Evolutionary conservation across 768 basidiomycete species (phyloP).

Genomic region (Trametes coccinea): DNA sequence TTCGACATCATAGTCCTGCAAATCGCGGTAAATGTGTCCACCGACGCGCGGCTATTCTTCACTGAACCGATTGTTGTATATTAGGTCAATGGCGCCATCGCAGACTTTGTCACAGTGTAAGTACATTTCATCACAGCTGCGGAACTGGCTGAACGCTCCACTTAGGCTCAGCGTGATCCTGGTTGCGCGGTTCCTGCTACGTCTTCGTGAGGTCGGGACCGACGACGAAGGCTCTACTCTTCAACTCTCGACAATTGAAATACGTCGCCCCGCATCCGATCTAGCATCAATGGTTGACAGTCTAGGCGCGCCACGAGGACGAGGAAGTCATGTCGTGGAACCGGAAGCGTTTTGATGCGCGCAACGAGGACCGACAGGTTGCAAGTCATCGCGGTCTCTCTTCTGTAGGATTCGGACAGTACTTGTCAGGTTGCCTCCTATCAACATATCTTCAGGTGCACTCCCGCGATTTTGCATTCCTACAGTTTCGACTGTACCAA

Average conservation of each 20-base stretch:
- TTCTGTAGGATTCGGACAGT: too few species aligned
- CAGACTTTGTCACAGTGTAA: conserved; percentile 5
- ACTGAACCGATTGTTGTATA: not conserved
- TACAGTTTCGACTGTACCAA: too few species aligned
- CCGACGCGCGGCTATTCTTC: too few species aligned
- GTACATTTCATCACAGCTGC: not conserved
- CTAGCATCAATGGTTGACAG: not conserved
- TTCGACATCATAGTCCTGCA: conserved; percentile 7
- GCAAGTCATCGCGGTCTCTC: too few species aligned
- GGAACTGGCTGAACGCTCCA: not conserved
- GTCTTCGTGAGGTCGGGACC: not conserved
- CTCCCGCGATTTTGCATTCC: too few species aligned
- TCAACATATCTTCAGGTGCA: too few species aligned
- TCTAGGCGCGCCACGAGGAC: not conserved
- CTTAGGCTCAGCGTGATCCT: conserved; percentile 2
- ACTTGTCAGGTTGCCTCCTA: too few species aligned
- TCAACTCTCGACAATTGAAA: not conserved
- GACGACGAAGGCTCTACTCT: not conserved
- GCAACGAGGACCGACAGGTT: too few species aligned
- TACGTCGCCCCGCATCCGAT: not conserved
- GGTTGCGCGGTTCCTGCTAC: not conserved
- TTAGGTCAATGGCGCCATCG: conserved; percentile 3
- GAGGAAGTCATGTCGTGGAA: too few species aligned
- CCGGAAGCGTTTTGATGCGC: too few species aligned
- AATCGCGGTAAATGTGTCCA: not conserved